Evolutionary conservation across 176 grass and related monocot genomes (phyloP).

Genomic region (Musa schizocarpa): DNA sequence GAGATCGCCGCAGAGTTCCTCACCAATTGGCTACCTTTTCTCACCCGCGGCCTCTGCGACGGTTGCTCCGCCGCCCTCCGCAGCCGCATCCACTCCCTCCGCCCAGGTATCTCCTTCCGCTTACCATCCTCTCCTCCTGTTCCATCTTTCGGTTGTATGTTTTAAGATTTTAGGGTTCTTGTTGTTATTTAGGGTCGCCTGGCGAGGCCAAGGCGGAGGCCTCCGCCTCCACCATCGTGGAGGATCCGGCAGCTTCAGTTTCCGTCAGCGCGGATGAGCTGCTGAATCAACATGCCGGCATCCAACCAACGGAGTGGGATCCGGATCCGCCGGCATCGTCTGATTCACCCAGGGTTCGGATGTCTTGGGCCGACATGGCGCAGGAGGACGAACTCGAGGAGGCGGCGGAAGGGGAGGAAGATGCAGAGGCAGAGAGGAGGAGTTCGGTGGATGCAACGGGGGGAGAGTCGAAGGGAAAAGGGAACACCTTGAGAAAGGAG

Average conservation of each 20-base stretch:
- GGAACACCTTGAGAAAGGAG: constrained; percentile 12
- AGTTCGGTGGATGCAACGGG: constrained; percentile 11
- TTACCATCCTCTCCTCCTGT: neutral
- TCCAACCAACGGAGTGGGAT: constrained; percentile 37
- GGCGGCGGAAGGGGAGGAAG: constrained; percentile 17
- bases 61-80: constrained; percentile 44
- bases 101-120: constrained; percentile 24
- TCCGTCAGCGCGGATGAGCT: neutral
- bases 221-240: neutral
- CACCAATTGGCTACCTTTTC: constrained; percentile 81
- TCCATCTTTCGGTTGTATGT: neutral
- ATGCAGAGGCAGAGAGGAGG: constrained; percentile 21
- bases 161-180: neutral
- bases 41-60: constrained; percentile 59
- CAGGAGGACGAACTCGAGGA: constrained; percentile 60
- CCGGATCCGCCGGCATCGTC: constrained; percentile 24
- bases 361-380: constrained; percentile 84
- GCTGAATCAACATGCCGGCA: constrained; percentile 12
- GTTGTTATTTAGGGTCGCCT: neutral
- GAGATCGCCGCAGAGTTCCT: constrained; percentile 84
- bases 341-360: constrained; percentile 32
- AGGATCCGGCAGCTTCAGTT: neutral
- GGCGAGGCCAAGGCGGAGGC: neutral
- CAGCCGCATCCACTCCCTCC: constrained; percentile 54
- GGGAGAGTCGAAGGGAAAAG: constrained; percentile 2